phyloP scores from a whole-genome alignment of 768 basidiomycete species.

The Coprinopsis cinerea region DNA sequence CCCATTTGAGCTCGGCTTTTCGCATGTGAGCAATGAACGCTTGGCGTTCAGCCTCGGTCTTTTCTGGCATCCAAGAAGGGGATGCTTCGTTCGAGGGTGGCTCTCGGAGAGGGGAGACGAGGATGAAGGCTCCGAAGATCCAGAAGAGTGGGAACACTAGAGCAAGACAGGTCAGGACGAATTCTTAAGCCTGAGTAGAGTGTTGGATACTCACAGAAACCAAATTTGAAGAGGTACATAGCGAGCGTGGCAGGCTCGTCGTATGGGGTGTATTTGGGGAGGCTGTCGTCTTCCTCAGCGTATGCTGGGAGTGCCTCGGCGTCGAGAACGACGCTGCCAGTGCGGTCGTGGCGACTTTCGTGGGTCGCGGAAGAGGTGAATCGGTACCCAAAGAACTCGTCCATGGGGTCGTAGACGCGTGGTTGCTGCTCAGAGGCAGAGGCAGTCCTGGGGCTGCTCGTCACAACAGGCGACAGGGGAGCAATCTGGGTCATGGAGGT shows the following conservation, averaged over 20 bases:
- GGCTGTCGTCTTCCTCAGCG: slow-evolving; percentile 31
- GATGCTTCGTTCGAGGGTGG: slow-evolving; percentile 25
- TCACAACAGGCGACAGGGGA: not conserved
- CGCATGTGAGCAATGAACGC: slow-evolving; percentile 43
- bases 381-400: slow-evolving; percentile 29
- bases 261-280: slow-evolving; percentile 31
- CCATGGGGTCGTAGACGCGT: slow-evolving; percentile 3
- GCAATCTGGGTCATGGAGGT: not conserved
- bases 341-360: slow-evolving; percentile 36
- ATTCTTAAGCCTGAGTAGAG: not conserved
- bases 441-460: not conserved
- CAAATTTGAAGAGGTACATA: slow-evolving; percentile 57
- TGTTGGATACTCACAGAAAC: slow-evolving; percentile 43
- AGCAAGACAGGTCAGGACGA: slow-evolving; percentile 6
- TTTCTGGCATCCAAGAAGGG: slow-evolving; percentile 49
- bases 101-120: slow-evolving; percentile 46
- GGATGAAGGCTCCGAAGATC: slow-evolving; percentile 52
- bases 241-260: slow-evolving; percentile 51
- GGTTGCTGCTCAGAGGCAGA: not conserved
- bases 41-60: slow-evolving; percentile 45
- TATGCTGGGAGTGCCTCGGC: slow-evolving; percentile 34
- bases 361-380: slow-evolving; percentile 27
- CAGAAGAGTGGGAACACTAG: slow-evolving; percentile 60
- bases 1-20: slow-evolving; percentile 49
- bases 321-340: slow-evolving; percentile 24